A percentile compares a stretch with the other conserved stretches of the same genome.
Evolutionary conservation across 352 stramenopile species (phyloP).

Genomic region (Globisporangium megalacanthum): DNA sequence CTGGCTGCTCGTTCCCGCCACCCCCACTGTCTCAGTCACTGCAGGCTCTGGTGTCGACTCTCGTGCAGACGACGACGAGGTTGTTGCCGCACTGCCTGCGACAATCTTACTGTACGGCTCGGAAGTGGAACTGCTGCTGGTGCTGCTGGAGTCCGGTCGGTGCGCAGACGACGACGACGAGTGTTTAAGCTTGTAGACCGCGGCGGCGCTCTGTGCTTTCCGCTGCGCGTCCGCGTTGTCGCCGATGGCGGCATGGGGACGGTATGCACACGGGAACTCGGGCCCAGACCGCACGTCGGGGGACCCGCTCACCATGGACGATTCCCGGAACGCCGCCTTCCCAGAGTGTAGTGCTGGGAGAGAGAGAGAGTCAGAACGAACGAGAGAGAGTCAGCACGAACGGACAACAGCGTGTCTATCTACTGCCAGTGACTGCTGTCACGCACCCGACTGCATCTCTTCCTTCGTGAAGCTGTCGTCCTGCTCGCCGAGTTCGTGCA

Average conservation of each 20-base stretch:
- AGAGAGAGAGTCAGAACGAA: background rate
- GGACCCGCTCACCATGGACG: constrained; percentile 30
- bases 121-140: constrained; percentile 12
- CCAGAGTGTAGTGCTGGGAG: constrained; percentile 56
- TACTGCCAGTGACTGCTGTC: no score
- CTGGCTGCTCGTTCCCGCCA: constrained; percentile 1
- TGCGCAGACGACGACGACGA: constrained; percentile 3
- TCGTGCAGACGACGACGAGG: constrained; percentile 3
- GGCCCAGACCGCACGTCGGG: constrained; percentile 48
- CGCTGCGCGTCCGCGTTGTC: constrained; percentile 40
- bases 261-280: constrained; percentile 44
- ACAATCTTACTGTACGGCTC: constrained; percentile 56
- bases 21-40: constrained; percentile 8
- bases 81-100: constrained; percentile 10
- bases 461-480: constrained; percentile 95
- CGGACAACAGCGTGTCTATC: no score
- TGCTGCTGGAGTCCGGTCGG: constrained; percentile 11
- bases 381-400: background rate
- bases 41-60: constrained; percentile 10
- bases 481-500: constrained; percentile 90
- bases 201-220: constrained; percentile 70
- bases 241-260: constrained; percentile 14
- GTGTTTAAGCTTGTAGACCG: constrained; percentile 63
- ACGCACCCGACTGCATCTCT: constrained; percentile 82
- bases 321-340: constrained; percentile 70